Base-by-base conservation (phyloP, 805 yeast genomes). In the Dipodascus geniculatus region DNA sequence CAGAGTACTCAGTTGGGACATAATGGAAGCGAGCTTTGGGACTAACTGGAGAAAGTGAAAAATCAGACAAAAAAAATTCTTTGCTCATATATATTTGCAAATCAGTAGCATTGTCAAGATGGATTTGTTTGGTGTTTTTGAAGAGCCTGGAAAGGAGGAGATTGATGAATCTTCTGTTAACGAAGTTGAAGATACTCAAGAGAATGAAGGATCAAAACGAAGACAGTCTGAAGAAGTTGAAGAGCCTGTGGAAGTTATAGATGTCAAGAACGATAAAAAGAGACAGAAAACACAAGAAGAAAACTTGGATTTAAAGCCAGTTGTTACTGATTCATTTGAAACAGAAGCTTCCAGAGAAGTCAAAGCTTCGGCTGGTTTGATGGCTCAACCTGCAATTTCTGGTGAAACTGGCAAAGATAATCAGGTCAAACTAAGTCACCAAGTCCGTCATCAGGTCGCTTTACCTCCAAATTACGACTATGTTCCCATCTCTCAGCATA, bases 401-500 rank as follows among this genome's bases (percentile, higher is more conserved):
- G 44, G 44, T 6, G 72, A 66, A 17, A 67, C 67, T 2, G 69
- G 70, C 48, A 73, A 70, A 55, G 77, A 73, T 53, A 78, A 77
- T 19, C 74, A 74, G 53, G 82, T 89, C 55, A 83, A 85, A 66
- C 73, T 89, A 58, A 81, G 82, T 55, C 99, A 91, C 73, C 96
- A 88, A 69, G 96, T 91, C 54, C 84, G 98, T 68, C 99, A 91
- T 71, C 97, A 91, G 69, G 99, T 91, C 9, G 97, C 98, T 1
- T 77, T 91, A 22, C 99, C 99, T 0, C 95, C 96, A 2, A 85
- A 85, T 56, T 93, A 83, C 65, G 85, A 90, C 52, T 91, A 93
- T 65, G 74, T 74, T 14, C 97, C 98, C 16, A 88, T 91, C 59
- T 84, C 89, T 23, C 85, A 88, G 59, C 98, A 93, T 67, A 83